phyloP scores from a whole-genome alignment of 2,329 filamentous ascomycete genomes.

The Ascochyta viciae-villosae region DNA sequence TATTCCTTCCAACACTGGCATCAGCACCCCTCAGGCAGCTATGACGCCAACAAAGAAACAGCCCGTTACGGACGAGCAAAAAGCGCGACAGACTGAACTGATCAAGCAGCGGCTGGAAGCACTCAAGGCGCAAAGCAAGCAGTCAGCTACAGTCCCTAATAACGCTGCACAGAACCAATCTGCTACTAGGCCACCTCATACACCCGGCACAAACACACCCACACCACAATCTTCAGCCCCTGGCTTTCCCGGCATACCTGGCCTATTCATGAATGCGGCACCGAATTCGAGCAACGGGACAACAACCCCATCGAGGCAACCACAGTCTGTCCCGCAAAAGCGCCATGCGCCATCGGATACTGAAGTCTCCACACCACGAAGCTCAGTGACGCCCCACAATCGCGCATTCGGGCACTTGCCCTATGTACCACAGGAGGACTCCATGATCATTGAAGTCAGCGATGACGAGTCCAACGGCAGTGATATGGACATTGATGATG shows the following conservation, averaged over 20 bases:
- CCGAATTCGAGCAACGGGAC: constrained; percentile 7
- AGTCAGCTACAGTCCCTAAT: constrained; percentile 14
- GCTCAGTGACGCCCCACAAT: constrained; percentile 54
- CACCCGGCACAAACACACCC: constrained; percentile 10
- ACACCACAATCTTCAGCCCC: constrained; percentile 15
- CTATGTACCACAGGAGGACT: constrained; percentile 58
- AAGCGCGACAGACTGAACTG: constrained; percentile 73
- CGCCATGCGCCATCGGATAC: constrained; percentile 74
- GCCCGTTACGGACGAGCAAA: constrained; percentile 49
- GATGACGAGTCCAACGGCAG: constrained; percentile 70
- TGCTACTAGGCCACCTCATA: constrained; percentile 1
- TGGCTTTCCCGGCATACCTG: constrained; percentile 56
- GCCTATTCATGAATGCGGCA: constrained; percentile 57
- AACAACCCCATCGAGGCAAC: constrained; percentile 13
- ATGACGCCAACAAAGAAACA: constrained; percentile 23
- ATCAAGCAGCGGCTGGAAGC: constrained; percentile 81
- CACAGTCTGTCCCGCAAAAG: constrained; percentile 51
- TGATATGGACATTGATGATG: constrained; percentile 69
- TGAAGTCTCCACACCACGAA: constrained; percentile 53
- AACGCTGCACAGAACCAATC: constrained; percentile 12
- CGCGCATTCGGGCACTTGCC: constrained; percentile 68
- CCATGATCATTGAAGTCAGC: constrained; percentile 84
- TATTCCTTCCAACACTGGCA: constrained; percentile 15
- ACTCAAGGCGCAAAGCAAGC: constrained; percentile 37
- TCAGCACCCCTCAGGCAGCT: constrained; percentile 21